Percentiles rank a stretch among this genome's conserved stretches.
phyloP scores from a whole-genome alignment of 1,139 yeast genomes.

The Suhomyces bolitotheri region DNA sequence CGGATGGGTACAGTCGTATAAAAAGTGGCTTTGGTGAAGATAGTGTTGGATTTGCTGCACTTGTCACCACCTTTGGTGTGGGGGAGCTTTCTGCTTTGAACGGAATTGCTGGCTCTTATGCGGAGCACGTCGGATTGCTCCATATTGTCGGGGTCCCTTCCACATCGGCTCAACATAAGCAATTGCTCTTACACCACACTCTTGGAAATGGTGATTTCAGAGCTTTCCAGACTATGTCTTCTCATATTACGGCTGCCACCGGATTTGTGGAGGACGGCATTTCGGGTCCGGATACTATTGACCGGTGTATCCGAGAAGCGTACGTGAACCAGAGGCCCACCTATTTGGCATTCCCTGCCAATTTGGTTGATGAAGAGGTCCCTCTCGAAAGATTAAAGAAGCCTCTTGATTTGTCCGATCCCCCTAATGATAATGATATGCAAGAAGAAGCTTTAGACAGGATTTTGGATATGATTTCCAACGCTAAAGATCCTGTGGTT shows the following conservation, averaged over 20 bases:
- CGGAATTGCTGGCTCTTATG: constrained; percentile 60
- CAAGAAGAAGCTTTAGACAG: constrained; percentile 69
- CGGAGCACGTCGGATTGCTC: constrained; percentile 58
- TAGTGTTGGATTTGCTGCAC: constrained; percentile 51
- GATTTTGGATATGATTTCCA: constrained; percentile 51
- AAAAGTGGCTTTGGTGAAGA: constrained; percentile 48
- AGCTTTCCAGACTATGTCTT: constrained; percentile 51
- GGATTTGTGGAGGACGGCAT: constrained; percentile 60
- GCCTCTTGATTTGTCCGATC: constrained; percentile 63
- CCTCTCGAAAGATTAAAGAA: constrained; percentile 55
- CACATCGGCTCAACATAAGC: constrained; percentile 38
- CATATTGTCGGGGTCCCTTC: constrained; percentile 56
- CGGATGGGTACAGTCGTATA: constrained; percentile 70
- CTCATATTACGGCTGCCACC: constrained; percentile 64
- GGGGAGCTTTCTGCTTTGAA: constrained; percentile 61
- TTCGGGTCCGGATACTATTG: constrained; percentile 68
- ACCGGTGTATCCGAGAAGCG: constrained; percentile 72
- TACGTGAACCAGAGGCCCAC: constrained; percentile 77
- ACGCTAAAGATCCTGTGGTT: constrained; percentile 68
- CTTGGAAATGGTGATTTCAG: constrained; percentile 49
- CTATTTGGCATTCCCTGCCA: constrained; percentile 79
- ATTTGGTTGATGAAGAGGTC: constrained; percentile 66
- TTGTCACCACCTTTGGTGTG: constrained; percentile 69
- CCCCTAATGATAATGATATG: constrained; percentile 65
- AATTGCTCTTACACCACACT: constrained; percentile 42